Evolutionary conservation across 306 rosid genomes (phyloP).

Genomic region (Inga leiocalycina): DNA sequence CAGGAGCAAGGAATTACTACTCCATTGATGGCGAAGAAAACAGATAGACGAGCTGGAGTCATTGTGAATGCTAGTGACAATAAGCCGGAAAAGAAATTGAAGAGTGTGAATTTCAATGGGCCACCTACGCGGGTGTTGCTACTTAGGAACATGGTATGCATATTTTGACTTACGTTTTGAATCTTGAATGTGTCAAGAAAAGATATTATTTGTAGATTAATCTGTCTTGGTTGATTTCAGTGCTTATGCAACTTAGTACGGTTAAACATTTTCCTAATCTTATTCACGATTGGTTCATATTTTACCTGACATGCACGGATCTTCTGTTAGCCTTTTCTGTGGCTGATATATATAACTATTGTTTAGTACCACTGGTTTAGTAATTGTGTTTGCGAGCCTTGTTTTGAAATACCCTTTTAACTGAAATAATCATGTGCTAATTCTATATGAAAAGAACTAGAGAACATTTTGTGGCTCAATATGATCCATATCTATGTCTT

Average conservation of each 20-base stretch:
- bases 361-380: not conserved
- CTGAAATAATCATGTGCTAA: not conserved
- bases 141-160: slow-evolving; percentile 92
- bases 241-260: not conserved
- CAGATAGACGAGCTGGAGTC: slow-evolving; percentile 93
- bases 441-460: not conserved
- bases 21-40: slow-evolving; percentile 96
- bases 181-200: not conserved
- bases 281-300: not conserved
- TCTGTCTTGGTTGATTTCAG: slow-evolving; percentile 5
- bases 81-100: slow-evolving; percentile 73
- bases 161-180: not conserved
- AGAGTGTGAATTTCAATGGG: slow-evolving; percentile 77
- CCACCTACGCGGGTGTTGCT: slow-evolving; percentile 83
- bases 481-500: not conserved
- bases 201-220: not conserved
- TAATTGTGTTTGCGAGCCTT: slow-evolving; percentile 1
- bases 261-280: slow-evolving; percentile 3
- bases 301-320: slow-evolving; percentile 17
- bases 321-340: not conserved
- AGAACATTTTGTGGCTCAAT: not conserved
- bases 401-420: not conserved
- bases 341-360: not conserved
- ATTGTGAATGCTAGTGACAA: slow-evolving; percentile 90
- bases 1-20: slow-evolving; percentile 98